Conservation (phyloP, 306 rosid species). For the Oemleria cerasiformis region DNA sequence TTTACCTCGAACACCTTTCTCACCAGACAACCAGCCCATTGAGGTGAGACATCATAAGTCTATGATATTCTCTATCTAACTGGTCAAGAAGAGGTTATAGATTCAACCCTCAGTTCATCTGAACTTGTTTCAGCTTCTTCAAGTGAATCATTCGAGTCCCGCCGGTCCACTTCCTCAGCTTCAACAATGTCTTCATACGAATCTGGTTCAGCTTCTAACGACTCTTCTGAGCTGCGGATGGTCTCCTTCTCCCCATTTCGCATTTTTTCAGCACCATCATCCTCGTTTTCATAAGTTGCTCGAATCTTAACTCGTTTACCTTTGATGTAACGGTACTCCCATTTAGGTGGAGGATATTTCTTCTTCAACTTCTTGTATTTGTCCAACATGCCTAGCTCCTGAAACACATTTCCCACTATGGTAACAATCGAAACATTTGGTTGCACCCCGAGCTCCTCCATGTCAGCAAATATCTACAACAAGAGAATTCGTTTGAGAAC, state of each 20-base stretch:
- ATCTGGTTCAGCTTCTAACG: constrained; percentile 29
- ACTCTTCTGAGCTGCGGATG: constrained; percentile 26
- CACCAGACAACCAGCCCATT: neutral
- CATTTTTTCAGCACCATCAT: constrained; percentile 19
- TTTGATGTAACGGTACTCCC: constrained; percentile 64
- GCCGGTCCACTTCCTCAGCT: constrained; percentile 19
- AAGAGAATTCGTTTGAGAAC: constrained; percentile 4
- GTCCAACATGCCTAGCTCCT: constrained; percentile 76
- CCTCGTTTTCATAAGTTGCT: constrained; percentile 23
- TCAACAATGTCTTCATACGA: constrained; percentile 29
- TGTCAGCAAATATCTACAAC: constrained; percentile 82
- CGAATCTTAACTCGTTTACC: constrained; percentile 69
- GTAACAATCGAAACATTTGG: constrained; percentile 55
- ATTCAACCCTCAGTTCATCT: constrained; percentile 23
- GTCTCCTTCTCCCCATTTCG: constrained; percentile 21
- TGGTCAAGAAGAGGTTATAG: constrained; percentile 18
- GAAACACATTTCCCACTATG: constrained; percentile 70
- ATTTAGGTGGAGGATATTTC: constrained; percentile 77
- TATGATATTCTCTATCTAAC: neutral
- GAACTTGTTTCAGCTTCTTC: constrained; percentile 30
- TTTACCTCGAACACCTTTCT: constrained; percentile 20
- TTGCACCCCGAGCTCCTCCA: constrained; percentile 85
- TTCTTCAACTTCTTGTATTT: constrained; percentile 53
- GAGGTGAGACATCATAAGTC: neutral
- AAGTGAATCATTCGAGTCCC: neutral